phyloP scores from a whole-genome alignment of 805 yeast species.

The Wickerhamiella azymoides region DNA sequence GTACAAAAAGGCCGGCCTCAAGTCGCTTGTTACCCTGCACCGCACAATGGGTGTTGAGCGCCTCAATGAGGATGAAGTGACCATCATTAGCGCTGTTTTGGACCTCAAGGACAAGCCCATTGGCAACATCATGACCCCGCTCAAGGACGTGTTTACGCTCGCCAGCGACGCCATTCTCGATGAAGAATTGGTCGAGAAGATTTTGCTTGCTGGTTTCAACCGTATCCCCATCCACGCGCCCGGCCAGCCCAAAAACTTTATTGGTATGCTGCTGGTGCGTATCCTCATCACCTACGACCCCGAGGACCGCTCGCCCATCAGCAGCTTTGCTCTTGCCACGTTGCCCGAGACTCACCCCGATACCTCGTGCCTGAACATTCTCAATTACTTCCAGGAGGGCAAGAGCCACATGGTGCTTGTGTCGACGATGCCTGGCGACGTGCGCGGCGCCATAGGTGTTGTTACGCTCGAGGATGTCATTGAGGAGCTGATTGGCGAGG shows the following conservation, averaged over 20 bases:
- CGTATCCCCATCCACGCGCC: constrained; percentile 91
- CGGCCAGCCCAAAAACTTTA: constrained; percentile 74
- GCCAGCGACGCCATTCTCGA: constrained; percentile 70
- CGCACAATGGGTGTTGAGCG: constrained; percentile 92
- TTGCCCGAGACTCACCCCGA: constrained; percentile 86
- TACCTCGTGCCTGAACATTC: constrained; percentile 83
- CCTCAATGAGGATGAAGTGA: constrained; percentile 86
- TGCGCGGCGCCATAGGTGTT: constrained; percentile 79
- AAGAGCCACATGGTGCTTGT: constrained; percentile 95
- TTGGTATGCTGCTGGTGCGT: constrained; percentile 89
- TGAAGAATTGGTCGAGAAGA: constrained; percentile 73
- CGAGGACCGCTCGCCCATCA: constrained; percentile 84
- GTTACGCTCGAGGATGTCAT: constrained; percentile 94
- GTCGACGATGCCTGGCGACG: constrained; percentile 66
- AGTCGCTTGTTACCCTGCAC: constrained; percentile 85
- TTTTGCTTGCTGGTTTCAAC: constrained; percentile 86
- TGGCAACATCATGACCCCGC: constrained; percentile 83
- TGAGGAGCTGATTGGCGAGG: constrained; percentile 95
- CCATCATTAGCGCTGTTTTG: constrained; percentile 84
- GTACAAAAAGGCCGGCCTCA: constrained; percentile 82
- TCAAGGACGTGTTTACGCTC: constrained; percentile 78
- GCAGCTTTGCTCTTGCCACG: constrained; percentile 88
- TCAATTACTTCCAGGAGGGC: constrained; percentile 95
- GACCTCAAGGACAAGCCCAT: constrained; percentile 89
- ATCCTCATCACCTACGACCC: constrained; percentile 92